phyloP scores from a whole-genome alignment of 495 filamentous ascomycete species.

The Geoglossum glabrum region DNA sequence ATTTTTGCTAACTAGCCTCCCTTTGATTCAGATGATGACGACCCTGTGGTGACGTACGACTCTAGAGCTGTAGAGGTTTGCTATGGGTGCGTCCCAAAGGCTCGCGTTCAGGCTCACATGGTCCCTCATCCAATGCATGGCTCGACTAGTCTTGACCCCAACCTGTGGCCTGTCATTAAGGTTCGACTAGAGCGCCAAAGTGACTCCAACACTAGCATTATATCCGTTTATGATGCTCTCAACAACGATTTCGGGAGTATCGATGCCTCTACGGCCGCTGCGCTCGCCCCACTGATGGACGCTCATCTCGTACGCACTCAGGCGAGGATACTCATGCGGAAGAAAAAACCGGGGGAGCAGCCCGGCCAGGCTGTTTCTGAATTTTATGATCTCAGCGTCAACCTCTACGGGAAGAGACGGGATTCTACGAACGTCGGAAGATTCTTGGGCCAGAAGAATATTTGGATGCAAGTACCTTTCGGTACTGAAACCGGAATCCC shows the following conservation, averaged over 20 bases:
- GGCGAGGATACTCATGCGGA: slow-evolving; percentile 42
- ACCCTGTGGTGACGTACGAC: slow-evolving; percentile 26
- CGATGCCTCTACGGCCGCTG: slow-evolving; percentile 45
- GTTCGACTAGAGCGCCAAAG: slow-evolving; percentile 35
- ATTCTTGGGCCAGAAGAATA: slow-evolving; percentile 37
- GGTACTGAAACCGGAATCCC: slow-evolving; percentile 42
- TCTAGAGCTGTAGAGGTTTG: slow-evolving; percentile 48
- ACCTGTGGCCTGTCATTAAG: slow-evolving; percentile 53
- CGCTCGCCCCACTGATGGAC: slow-evolving; percentile 52
- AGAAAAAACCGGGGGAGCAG: slow-evolving; percentile 31
- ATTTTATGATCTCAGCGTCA: slow-evolving; percentile 39
- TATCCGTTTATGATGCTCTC: slow-evolving; percentile 51
- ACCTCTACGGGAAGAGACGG: slow-evolving; percentile 61
- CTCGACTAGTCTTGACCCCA: slow-evolving; percentile 26
- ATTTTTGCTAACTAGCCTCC: slow-evolving; percentile 3
- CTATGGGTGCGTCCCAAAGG: slow-evolving; percentile 57
- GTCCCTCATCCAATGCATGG: slow-evolving; percentile 45
- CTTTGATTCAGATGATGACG: slow-evolving; percentile 24
- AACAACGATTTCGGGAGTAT: slow-evolving; percentile 52
- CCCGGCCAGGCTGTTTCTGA: slow-evolving; percentile 31
- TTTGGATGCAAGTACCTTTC: slow-evolving; percentile 43
- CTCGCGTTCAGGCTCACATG: slow-evolving; percentile 42
- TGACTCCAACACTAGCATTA: slow-evolving; percentile 32
- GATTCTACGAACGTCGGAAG: slow-evolving; percentile 40
- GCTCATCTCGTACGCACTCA: slow-evolving; percentile 40